Evolutionary conservation across 441 rosid genomes (phyloP).

Genomic region (Adansonia gregorii): DNA sequence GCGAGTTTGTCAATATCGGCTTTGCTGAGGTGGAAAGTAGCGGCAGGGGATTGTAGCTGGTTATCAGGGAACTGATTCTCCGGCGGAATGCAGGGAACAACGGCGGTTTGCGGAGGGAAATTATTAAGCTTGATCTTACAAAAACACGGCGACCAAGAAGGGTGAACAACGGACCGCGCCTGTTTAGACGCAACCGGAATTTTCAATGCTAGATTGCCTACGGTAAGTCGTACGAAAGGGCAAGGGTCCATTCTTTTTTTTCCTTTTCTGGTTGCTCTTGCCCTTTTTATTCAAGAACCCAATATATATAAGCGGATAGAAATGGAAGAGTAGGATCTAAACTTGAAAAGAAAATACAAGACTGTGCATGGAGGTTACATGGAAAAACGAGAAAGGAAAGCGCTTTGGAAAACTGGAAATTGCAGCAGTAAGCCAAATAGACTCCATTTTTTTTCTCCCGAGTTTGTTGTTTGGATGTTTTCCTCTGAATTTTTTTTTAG

Average conservation of each 20-base stretch:
- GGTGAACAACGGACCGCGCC: constrained; percentile 72
- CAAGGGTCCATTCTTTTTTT: constrained; percentile 74
- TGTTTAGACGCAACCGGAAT: constrained; percentile 69
- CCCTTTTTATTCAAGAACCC: background rate
- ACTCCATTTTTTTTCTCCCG: background rate
- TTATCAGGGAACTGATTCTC: constrained; percentile 48
- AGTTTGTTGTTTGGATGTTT: background rate
- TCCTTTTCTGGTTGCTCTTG: background rate
- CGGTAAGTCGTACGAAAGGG: constrained; percentile 79
- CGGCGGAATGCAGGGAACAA: constrained; percentile 56
- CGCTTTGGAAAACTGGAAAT: constrained; percentile 20
- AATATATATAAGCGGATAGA: background rate
- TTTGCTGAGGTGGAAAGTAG: constrained; percentile 71
- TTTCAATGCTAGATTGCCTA: constrained; percentile 70
- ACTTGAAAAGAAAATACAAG: constrained; percentile 18
- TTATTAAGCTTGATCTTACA: constrained; percentile 74
- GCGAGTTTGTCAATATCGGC: constrained; percentile 60
- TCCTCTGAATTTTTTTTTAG: background rate
- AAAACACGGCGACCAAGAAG: constrained; percentile 75
- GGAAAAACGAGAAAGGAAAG: background rate
- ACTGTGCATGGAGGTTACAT: constrained; percentile 18
- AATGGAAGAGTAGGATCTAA: constrained; percentile 11
- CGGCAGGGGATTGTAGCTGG: constrained; percentile 49
- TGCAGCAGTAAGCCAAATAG: background rate
- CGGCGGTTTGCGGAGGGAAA: constrained; percentile 65